A percentile compares a stretch with the other conserved stretches of the same genome.
Evolutionary conservation across 805 yeast species (phyloP).

Genomic region (Sungouiozyma intestinalis): DNA sequence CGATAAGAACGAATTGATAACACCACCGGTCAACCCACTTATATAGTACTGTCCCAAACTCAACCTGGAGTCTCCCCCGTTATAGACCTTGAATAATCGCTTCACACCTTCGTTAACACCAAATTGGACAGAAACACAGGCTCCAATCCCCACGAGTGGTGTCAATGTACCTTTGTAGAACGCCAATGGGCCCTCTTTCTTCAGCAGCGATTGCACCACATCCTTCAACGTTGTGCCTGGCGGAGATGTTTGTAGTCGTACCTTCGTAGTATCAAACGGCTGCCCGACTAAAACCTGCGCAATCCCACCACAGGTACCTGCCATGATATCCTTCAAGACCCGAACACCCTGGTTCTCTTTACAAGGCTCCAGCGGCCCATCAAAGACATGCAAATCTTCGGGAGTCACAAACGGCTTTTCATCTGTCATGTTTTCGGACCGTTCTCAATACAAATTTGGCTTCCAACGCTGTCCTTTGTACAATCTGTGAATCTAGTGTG

Average conservation of each 20-base stretch:
- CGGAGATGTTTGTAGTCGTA: slow-evolving; percentile 78
- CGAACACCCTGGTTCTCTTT: slow-evolving; percentile 5
- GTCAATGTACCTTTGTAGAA: slow-evolving; percentile 92
- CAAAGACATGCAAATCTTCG: slow-evolving; percentile 6
- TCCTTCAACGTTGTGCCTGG: slow-evolving; percentile 64
- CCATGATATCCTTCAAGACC: slow-evolving; percentile 59
- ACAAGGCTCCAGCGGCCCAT: not conserved
- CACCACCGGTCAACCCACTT: slow-evolving; percentile 87
- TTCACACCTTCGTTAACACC: slow-evolving; percentile 94
- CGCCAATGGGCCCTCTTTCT: slow-evolving; percentile 75
- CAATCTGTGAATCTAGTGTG: no score
- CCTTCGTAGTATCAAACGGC: slow-evolving; percentile 93
- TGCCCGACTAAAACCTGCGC: slow-evolving; percentile 95
- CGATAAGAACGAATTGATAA: slow-evolving; percentile 81
- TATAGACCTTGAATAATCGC: slow-evolving; percentile 41
- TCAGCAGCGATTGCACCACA: slow-evolving; percentile 59
- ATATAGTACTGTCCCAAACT: slow-evolving; percentile 57
- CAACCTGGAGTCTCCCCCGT: slow-evolving; percentile 29
- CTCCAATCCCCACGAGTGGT: slow-evolving; percentile 93
- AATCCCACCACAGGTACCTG: slow-evolving; percentile 92
- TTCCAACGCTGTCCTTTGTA: no score
- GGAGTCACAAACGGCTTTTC: slow-evolving; percentile 6
- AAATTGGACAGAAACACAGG: slow-evolving; percentile 93
- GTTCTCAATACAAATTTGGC: no score
- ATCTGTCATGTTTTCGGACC: slow-evolving; percentile 4